Base-by-base conservation (phyloP, 192 early-diverging fungal species). In the Gorgonomyces haynaldii region DNA sequence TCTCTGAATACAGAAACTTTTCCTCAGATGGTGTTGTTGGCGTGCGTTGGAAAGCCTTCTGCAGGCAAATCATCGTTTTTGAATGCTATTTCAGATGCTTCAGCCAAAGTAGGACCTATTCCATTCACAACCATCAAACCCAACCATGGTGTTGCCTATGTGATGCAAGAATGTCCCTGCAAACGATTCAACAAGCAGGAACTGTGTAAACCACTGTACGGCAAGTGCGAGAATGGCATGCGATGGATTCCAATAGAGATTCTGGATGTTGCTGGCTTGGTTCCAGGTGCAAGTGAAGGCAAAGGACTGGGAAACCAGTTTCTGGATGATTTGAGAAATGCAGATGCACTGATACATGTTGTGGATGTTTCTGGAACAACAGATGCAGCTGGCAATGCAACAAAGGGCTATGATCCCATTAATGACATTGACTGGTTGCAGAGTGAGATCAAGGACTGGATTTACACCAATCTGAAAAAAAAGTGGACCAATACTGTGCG, bases 91-190 rank as follows among this genome's bases (percentile, higher is more conserved):
- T 77, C 79, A 0, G 85, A 89, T 46, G 86, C 86, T 3, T 66
- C 74, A 13, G 86, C 86, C 34, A 89, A 89, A 50, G 85, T 86
- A 15, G 86, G 83, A 30, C 84, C 79, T 56, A 86, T 78, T 40
- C 86, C 86, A 3, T 89, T 89, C 65, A 89, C 86, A 15, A 89
- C 86, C 22, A 89, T 89, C 30, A 78, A 81, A 45, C 84, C 84
- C 13, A 88, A 88, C 63, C 72, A 82, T 44, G 86, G 83, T 35
- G 69, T 88, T 23, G 76, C 78, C 0, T 86, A 86, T 63, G 74
- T 84, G 45, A 75, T 73, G 2, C 53, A 83, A 2, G 70, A 69
- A 22, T 89, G 86, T 51, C 82, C 85, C 0, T 89, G 86, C 54
- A 67, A 60, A 28, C 45, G 49, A 10, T 72, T 70, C 42, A 58